phyloP scores from a whole-genome alignment of 495 filamentous ascomycete species.

The Cairneyella variabilis region DNA sequence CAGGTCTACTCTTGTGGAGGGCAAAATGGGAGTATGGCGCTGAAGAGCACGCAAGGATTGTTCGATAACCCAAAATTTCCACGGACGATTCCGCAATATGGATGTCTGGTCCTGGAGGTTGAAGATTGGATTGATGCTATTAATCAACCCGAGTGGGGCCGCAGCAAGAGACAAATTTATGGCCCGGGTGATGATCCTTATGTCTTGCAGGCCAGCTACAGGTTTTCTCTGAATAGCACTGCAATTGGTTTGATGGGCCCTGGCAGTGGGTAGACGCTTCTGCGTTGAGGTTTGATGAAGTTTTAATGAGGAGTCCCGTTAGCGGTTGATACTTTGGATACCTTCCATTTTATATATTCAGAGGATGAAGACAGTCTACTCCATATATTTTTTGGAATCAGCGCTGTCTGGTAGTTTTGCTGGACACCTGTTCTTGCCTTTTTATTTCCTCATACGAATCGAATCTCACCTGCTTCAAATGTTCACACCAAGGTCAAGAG shows the following conservation, averaged over 20 bases:
- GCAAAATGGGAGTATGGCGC: slow-evolving; percentile 61
- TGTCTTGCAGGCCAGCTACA: slow-evolving; percentile 62
- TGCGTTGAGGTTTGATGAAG: too few relatives aligned
- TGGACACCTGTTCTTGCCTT: too few relatives aligned
- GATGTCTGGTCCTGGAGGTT: slow-evolving; percentile 67
- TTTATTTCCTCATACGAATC: too few relatives aligned
- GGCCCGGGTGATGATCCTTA: slow-evolving; percentile 59
- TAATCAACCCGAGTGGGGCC: slow-evolving; percentile 75
- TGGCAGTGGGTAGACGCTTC: slow-evolving; percentile 15
- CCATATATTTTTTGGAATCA: too few relatives aligned
- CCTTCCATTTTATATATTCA: too few relatives aligned
- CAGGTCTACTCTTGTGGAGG: slow-evolving; percentile 76
- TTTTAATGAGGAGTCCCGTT: too few relatives aligned
- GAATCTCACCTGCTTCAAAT: too few relatives aligned
- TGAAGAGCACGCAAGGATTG: slow-evolving; percentile 63
- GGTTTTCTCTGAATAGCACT: slow-evolving; percentile 38
- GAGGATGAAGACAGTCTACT: too few relatives aligned
- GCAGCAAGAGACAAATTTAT: slow-evolving; percentile 56
- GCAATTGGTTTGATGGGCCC: slow-evolving; percentile 11
- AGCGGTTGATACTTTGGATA: too few relatives aligned
- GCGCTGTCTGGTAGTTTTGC: too few relatives aligned
- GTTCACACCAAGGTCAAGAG: too few relatives aligned
- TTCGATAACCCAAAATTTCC: slow-evolving; percentile 33
- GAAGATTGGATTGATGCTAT: slow-evolving; percentile 78
- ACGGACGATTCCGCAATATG: slow-evolving; percentile 58